Base-by-base conservation (phyloP, 192 early-diverging fungal species). In the Allomyces javanicus region DNA sequence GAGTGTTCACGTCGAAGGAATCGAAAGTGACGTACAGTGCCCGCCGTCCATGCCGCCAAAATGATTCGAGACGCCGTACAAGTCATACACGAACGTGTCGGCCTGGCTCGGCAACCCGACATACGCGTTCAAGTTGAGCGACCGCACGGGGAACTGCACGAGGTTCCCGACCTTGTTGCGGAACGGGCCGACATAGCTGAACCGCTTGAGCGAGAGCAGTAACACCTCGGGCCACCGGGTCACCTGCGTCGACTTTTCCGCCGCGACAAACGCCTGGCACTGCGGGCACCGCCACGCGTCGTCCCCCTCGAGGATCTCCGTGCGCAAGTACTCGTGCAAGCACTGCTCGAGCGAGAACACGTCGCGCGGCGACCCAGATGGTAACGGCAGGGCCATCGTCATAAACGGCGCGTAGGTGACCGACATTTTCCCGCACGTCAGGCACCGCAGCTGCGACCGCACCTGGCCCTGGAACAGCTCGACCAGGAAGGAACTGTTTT, bases 131-230 rank as follows among this genome's bases (percentile, higher is more conserved):
- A 58, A 58, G 3, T 14, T n/a, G 4, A 58, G 17, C 68, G 65
- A 21, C 21, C 74, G 72, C 26, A 91, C 76, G 4, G 94, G 93
- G 66, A 92, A 92, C 63, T 87, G 75, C 0, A 97, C 92, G 69
- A 82, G 77, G 0, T 88, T 89, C 62, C 93, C 91, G 27, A 99
- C 71, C 70, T 96, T 96, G 72, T 95, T 86, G 58, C 87, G 83
- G 72, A 97, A 97, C 10, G 92, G 93, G 0, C 94, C 94, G 64
- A 89, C 77, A 40, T 80, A 92, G 22, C 87, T 95, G 65, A 97
- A 99, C 63, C 94, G 82, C 73, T 97, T 99, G 69, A 99, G 67
- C 67, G 97, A 92, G 63, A 99, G 83, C 63, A 97, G 72, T n/a
- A 99, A 74, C 33, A 99, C 86, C 63, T 86, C 78, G 1, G 96